Percentiles rank a stretch among this genome's conserved stretches.
Evolutionary conservation across 768 basidiomycete species (phyloP).

Genomic region (Harrya chromipes): DNA sequence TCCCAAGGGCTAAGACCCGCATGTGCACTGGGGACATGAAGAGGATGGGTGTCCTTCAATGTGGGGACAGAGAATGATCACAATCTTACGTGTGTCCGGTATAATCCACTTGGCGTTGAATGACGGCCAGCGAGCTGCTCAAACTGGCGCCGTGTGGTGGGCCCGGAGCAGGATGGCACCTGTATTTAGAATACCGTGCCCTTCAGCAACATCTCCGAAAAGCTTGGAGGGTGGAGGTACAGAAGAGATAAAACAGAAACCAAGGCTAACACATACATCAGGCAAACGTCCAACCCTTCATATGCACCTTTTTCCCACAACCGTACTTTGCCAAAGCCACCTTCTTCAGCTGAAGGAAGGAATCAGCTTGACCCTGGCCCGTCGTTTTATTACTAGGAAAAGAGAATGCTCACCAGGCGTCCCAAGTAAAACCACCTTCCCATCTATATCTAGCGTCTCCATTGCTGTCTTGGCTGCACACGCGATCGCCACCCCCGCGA

Average conservation of each 20-base stretch:
- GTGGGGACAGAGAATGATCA: neutral
- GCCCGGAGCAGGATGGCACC: slow-evolving; percentile 82
- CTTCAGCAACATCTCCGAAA: neutral
- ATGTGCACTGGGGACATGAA: slow-evolving; percentile 51
- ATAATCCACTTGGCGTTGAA: slow-evolving; percentile 59
- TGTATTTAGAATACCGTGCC: slow-evolving; percentile 22
- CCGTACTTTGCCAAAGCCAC: slow-evolving; percentile 66
- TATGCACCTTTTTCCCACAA: slow-evolving; percentile 71
- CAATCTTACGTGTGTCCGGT: slow-evolving; percentile 62
- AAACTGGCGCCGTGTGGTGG: slow-evolving; percentile 63
- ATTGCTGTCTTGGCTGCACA: slow-evolving; percentile 62
- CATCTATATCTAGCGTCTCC: slow-evolving; percentile 56
- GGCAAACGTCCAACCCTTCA: slow-evolving; percentile 67
- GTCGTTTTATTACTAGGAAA: too few relatives aligned
- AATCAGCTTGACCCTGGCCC: neutral
- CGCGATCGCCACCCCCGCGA: slow-evolving; percentile 68
- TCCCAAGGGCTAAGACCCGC: slow-evolving; percentile 86
- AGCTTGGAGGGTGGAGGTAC: too few relatives aligned
- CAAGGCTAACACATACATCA: slow-evolving; percentile 50
- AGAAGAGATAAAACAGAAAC: neutral
- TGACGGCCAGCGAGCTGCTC: slow-evolving; percentile 60
- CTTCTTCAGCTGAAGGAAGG: slow-evolving; percentile 61
- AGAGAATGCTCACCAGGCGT: slow-evolving; percentile 57
- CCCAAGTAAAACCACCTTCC: slow-evolving; percentile 67
- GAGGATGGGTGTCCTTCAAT: neutral